A percentile compares a stretch with the other conserved stretches of the same genome.
phyloP scores from a whole-genome alignment of 1,284 basidiomycete species.

The Cryptococcus sp. region DNA sequence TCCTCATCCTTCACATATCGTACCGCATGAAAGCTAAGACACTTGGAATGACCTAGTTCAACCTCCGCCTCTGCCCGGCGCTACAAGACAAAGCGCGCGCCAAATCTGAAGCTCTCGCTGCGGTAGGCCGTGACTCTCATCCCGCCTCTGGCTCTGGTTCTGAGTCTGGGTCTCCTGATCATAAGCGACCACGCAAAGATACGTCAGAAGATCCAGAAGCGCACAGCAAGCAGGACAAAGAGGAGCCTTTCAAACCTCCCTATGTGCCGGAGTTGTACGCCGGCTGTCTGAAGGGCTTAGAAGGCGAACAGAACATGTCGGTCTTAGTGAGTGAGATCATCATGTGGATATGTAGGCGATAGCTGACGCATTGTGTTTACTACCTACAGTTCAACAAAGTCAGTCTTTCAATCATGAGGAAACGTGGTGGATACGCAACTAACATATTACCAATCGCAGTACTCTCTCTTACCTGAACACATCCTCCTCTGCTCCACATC shows the following conservation, averaged over 20 bases:
- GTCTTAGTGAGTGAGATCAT: conserved; percentile 63
- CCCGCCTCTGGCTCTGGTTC: conserved; percentile 5
- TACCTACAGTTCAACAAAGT: conserved; percentile 67
- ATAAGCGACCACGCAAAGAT: conserved; percentile 37
- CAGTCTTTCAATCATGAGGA: neutral
- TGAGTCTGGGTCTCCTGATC: conserved; percentile 21
- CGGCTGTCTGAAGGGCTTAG: conserved; percentile 67
- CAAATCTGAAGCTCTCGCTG: conserved; percentile 33
- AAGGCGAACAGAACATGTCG: conserved; percentile 66
- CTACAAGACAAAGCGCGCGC: conserved; percentile 65
- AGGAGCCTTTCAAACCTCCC: conserved; percentile 76
- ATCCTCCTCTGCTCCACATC: conserved; percentile 61
- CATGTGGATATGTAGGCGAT: neutral
- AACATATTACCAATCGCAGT: conserved; percentile 45
- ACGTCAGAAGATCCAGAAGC: neutral
- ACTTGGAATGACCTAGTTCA: conserved; percentile 60
- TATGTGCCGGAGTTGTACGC: conserved; percentile 72
- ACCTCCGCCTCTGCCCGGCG: conserved; percentile 77
- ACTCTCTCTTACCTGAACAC: conserved; percentile 75
- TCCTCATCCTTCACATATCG: neutral
- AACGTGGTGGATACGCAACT: neutral
- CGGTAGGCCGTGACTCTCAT: conserved; percentile 8
- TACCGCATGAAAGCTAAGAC: neutral
- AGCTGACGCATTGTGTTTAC: neutral
- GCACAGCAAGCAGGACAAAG: conserved; percentile 45